phyloP scores from a whole-genome alignment of 345 rosid species.

The Stellera chamaejasme region DNA sequence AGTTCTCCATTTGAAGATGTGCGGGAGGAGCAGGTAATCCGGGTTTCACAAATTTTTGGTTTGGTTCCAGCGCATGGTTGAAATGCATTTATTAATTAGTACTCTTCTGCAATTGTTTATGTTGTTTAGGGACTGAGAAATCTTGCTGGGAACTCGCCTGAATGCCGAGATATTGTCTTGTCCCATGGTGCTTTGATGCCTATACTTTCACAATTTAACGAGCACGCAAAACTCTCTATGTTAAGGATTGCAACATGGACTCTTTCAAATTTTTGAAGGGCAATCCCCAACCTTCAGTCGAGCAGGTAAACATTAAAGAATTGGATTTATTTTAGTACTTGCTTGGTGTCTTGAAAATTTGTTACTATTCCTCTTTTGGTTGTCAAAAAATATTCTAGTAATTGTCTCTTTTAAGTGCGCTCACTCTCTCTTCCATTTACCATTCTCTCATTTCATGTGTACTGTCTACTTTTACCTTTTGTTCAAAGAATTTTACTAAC shows the following conservation, averaged over 20 bases:
- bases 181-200: conserved; percentile 46
- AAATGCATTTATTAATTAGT: neutral
- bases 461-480: no score
- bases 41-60: neutral
- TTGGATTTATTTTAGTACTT: neutral
- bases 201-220: conserved; percentile 59
- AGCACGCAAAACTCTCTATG: conserved; percentile 60
- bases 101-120: conserved; percentile 15
- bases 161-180: conserved; percentile 61
- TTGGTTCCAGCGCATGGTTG: neutral
- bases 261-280: conserved; percentile 72
- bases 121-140: conserved; percentile 84
- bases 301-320: conserved; percentile 35
- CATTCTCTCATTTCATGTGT: no score
- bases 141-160: conserved; percentile 84
- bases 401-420: neutral
- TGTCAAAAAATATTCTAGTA: no score
- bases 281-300: conserved; percentile 64
- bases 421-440: neutral
- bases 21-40: conserved; percentile 73
- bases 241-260: conserved; percentile 79
- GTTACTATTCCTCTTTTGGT: neutral
- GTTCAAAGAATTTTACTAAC: no score
- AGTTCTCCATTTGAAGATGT: conserved; percentile 60
- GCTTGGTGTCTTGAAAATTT: no score